Percentiles rank a stretch among this genome's conserved stretches.
phyloP scores from a whole-genome alignment of 106 monocot species.

The Phalaenopsis equestris region DNA sequence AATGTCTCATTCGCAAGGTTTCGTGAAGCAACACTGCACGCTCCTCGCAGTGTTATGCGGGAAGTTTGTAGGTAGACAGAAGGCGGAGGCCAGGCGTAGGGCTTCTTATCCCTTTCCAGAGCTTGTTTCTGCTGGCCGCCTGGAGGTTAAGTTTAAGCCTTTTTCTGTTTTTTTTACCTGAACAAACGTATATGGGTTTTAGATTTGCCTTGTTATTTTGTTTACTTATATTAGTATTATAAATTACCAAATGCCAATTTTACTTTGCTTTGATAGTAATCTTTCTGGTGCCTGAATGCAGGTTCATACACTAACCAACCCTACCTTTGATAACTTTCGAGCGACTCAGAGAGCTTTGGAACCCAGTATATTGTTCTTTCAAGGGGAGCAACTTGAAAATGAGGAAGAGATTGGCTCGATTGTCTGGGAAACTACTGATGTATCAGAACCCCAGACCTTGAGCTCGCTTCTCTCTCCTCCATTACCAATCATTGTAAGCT shows the following conservation, averaged over 20 bases:
- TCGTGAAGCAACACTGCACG: slow-evolving; percentile 49
- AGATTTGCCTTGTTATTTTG: slow-evolving; percentile 3
- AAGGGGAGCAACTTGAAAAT: slow-evolving; percentile 63
- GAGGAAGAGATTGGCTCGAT: slow-evolving; percentile 70
- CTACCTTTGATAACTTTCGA: slow-evolving; percentile 55
- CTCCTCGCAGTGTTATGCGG: slow-evolving; percentile 78
- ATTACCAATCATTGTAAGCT: slow-evolving; percentile 79
- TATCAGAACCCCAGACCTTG: slow-evolving; percentile 56
- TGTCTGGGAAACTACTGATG: slow-evolving; percentile 45
- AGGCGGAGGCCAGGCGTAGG: slow-evolving; percentile 10
- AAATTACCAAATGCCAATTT: background rate
- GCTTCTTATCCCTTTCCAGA: slow-evolving; percentile 63
- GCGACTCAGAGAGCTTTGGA: slow-evolving; percentile 39
- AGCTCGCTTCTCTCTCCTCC: slow-evolving; percentile 53
- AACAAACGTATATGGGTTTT: background rate
- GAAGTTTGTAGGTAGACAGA: slow-evolving; percentile 22
- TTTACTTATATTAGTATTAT: background rate
- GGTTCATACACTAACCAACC: slow-evolving; percentile 83
- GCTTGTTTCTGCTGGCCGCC: slow-evolving; percentile 65
- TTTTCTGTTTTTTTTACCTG: background rate
- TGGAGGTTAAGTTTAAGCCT: slow-evolving; percentile 50
- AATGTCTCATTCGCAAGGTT: slow-evolving; percentile 50
- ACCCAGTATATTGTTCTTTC: slow-evolving; percentile 74
- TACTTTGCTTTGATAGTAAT: background rate
- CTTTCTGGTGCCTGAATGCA: slow-evolving; percentile 25